phyloP scores from a whole-genome alignment of 1,139 yeast genomes.

The Saccharomyces hybrid region DNA sequence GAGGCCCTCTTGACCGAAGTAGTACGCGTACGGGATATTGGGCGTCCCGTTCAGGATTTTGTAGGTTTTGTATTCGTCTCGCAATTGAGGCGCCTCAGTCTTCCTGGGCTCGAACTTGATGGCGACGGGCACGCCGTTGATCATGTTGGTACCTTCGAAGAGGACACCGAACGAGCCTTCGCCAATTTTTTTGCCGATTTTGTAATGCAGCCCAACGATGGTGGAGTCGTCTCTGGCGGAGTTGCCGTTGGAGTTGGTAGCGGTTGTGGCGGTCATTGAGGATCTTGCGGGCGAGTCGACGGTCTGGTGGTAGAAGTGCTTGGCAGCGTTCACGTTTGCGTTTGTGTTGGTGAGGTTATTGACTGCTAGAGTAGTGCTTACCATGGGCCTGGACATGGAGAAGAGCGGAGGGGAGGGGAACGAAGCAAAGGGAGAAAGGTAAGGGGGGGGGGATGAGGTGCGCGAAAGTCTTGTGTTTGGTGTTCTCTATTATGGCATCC shows the following conservation, averaged over 20 bases:
- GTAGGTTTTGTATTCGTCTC: slow-evolving; percentile 72
- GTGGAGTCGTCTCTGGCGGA: slow-evolving; percentile 27
- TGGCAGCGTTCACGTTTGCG: not conserved
- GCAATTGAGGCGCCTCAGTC: slow-evolving; percentile 71
- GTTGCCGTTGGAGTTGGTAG: not conserved
- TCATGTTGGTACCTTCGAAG: slow-evolving; percentile 70
- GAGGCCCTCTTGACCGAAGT: slow-evolving; percentile 74
- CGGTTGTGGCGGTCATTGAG: not conserved
- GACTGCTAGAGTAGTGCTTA: not conserved
- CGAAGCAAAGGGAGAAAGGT: not conserved
- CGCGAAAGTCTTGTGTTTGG: not conserved
- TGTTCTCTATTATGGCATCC: not conserved
- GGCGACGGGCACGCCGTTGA: slow-evolving; percentile 69
- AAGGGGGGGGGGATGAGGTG: not conserved
- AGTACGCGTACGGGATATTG: slow-evolving; percentile 70
- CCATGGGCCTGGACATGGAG: not conserved
- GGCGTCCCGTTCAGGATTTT: slow-evolving; percentile 52
- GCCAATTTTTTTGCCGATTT: slow-evolving; percentile 75
- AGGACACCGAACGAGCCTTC: slow-evolving; percentile 82
- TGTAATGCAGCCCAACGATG: slow-evolving; percentile 73
- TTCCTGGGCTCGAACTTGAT: slow-evolving; percentile 75
- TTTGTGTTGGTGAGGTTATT: not conserved
- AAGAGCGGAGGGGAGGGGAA: not conserved
- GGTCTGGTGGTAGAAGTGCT: not conserved
- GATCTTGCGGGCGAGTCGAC: not conserved